Evolutionary conservation across 1,284 basidiomycete species (phyloP).

Genomic region (Ceratobasidium papillatum): DNA sequence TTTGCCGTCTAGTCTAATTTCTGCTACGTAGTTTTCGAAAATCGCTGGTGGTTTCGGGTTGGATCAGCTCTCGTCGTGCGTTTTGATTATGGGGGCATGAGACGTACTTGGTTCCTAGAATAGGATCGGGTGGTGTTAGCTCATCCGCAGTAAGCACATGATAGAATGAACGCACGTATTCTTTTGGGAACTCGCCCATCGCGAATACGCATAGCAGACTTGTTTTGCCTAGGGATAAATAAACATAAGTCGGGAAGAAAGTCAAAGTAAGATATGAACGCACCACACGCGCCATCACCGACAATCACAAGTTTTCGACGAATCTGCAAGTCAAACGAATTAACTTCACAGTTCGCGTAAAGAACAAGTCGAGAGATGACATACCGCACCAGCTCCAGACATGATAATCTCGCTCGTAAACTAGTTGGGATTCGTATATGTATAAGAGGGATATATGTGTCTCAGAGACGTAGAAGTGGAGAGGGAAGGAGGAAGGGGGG

Average conservation of each 20-base stretch:
- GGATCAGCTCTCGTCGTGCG: not conserved
- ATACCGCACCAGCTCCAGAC: constrained; percentile 23
- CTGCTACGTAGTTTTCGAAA: constrained; percentile 98
- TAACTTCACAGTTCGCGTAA: not conserved
- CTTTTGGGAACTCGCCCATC: constrained; percentile 95
- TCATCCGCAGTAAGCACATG: constrained; percentile 4
- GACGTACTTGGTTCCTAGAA: constrained; percentile 66
- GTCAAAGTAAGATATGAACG: constrained; percentile 9
- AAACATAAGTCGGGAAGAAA: not conserved
- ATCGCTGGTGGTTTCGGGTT: constrained; percentile 65
- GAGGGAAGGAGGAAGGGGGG: constrained; percentile 2
- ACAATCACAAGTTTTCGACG: constrained; percentile 92
- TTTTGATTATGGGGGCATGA: constrained; percentile 12
- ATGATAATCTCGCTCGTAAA: not conserved
- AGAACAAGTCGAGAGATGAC: not conserved
- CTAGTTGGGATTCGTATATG: too few relatives aligned
- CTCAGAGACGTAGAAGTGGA: not conserved
- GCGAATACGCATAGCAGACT: constrained; percentile 89
- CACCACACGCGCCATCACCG: constrained; percentile 89
- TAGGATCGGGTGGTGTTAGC: not conserved
- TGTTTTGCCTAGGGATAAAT: constrained; percentile 56
- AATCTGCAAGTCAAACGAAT: constrained; percentile 60
- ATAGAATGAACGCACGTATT: constrained; percentile 74
- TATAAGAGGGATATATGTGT: too few relatives aligned
- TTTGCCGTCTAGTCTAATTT: constrained; percentile 96